Conservation (phyloP, 2,329 filamentous ascomycete genomes). For the Fusarium musae region DNA sequence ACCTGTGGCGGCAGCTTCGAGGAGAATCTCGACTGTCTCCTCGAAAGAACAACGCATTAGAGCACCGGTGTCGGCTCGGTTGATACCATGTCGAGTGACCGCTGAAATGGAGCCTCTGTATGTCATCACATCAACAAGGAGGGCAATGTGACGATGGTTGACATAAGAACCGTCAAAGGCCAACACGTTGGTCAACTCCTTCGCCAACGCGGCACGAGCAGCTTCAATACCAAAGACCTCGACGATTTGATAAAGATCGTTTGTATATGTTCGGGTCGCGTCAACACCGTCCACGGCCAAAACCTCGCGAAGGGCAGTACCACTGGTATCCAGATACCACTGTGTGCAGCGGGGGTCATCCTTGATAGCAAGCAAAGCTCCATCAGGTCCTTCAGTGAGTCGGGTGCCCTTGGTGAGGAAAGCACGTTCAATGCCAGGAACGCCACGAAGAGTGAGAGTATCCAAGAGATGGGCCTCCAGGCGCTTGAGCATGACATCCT, state of each 20-base stretch:
- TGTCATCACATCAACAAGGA: constrained; percentile 98
- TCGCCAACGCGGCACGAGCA: constrained; percentile 84
- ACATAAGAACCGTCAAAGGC: constrained; percentile 99
- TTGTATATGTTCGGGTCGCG: constrained; percentile 85
- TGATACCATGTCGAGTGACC: constrained; percentile 98
- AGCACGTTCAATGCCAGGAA: constrained; percentile 86
- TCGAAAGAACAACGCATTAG: constrained; percentile 99
- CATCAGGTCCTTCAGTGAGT: constrained; percentile 74
- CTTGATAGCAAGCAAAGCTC: constrained; percentile 79
- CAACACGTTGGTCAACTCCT: constrained; percentile 90
- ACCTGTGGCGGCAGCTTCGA: constrained; percentile 93
- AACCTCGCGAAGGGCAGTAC: constrained; percentile 86
- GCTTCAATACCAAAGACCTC: constrained; percentile 97
- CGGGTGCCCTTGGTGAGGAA: constrained; percentile 88
- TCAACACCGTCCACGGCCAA: constrained; percentile 91
- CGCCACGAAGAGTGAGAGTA: constrained; percentile 89
- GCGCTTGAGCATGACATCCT: constrained; percentile 92
- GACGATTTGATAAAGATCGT: constrained; percentile 94
- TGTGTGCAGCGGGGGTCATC: constrained; percentile 82
- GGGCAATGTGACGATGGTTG: constrained; percentile 96
- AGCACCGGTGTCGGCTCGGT: constrained; percentile 95
- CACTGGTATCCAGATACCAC: constrained; percentile 96
- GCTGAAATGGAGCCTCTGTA: constrained; percentile 93
- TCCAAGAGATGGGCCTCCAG: constrained; percentile 93
- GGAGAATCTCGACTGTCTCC: constrained; percentile 97